These are phyloP conservation scores for Camellia granthamiana DNA, from an alignment of 148 eudicot genomes.

Conservation along the genomic window DNA sequence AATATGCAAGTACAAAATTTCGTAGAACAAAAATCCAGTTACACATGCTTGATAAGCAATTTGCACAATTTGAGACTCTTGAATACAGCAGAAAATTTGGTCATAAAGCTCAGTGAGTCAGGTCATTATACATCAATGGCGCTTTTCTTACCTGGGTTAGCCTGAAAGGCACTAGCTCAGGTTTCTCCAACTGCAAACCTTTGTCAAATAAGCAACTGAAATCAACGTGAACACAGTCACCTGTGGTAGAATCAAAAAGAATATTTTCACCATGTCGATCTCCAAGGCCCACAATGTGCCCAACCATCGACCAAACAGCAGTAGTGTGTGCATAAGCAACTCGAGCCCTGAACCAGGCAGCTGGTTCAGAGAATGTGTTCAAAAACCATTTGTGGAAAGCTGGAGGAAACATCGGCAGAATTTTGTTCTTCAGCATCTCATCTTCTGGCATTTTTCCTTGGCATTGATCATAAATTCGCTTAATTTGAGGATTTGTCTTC, in stretches of 20 bases:
- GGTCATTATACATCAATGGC: background rate
- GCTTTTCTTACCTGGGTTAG: slow-evolving; percentile 73
- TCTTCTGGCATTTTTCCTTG: slow-evolving; percentile 81
- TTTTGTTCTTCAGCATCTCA: slow-evolving; percentile 85
- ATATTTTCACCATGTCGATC: slow-evolving; percentile 99
- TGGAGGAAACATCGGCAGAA: slow-evolving; percentile 98
- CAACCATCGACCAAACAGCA: slow-evolving; percentile 99
- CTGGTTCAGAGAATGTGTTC: slow-evolving; percentile 90
- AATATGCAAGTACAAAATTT: background rate
- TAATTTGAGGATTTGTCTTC: slow-evolving; percentile 89
- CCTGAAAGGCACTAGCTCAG: slow-evolving; percentile 98
- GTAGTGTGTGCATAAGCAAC: slow-evolving; percentile 97
- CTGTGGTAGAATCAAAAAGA: slow-evolving; percentile 95
- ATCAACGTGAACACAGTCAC: slow-evolving; percentile 99
- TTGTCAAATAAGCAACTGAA: slow-evolving; percentile 99
- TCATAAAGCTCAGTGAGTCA: background rate
- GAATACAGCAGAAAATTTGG: background rate
- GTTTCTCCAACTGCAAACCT: slow-evolving; percentile 94
- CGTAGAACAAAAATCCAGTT: background rate
- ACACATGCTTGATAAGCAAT: background rate
- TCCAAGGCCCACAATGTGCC: slow-evolving; percentile 99
- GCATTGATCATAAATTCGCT: slow-evolving; percentile 91
- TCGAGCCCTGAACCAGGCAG: slow-evolving; percentile 98
- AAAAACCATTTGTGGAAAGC: slow-evolving; percentile 96
- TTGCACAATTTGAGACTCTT: background rate